A percentile compares a stretch with the other conserved stretches of the same genome.
Conservation (phyloP, 2,329 filamentous ascomycete genomes). For the Colletotrichum cereale region DNA sequence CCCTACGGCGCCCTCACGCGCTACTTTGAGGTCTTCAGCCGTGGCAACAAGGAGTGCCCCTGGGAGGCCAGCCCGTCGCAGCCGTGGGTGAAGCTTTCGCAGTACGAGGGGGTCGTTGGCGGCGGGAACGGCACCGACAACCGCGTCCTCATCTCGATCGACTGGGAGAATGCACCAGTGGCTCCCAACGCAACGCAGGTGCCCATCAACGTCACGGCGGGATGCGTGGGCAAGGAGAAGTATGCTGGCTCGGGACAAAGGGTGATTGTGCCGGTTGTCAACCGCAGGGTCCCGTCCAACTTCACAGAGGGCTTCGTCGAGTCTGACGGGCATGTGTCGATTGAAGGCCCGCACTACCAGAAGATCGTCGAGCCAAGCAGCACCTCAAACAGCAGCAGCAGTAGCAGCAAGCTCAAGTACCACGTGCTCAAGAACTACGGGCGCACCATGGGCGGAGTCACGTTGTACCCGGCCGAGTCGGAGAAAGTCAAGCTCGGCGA, state of each 20-base stretch:
- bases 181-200: conserved; percentile 58
- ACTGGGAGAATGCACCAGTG: conserved; percentile 70
- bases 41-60: conserved; percentile 65
- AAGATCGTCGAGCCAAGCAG: conserved; percentile 50
- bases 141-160: conserved; percentile 66
- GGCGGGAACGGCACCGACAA: conserved; percentile 62
- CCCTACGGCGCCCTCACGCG: conserved; percentile 67
- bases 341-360: conserved; percentile 67
- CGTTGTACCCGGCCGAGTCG: conserved; percentile 65
- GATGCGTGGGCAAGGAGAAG: conserved; percentile 58
- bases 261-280: conserved; percentile 67
- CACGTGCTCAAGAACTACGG: conserved; percentile 67
- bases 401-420: conserved; percentile 52
- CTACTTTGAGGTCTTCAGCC: conserved; percentile 74
- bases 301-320: conserved; percentile 73
- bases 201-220: conserved; percentile 65
- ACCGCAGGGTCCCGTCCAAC: conserved; percentile 59
- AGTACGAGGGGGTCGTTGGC: conserved; percentile 62
- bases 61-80: conserved; percentile 64
- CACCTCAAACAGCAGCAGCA: conserved; percentile 17
- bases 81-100: conserved; percentile 65
- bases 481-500: conserved; percentile 61
- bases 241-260: conserved; percentile 57
- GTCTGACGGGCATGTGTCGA: conserved; percentile 67
- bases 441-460: conserved; percentile 69